Conservation (phyloP, 2,329 filamentous ascomycete genomes). For the Rhynchosporium graminicola region DNA sequence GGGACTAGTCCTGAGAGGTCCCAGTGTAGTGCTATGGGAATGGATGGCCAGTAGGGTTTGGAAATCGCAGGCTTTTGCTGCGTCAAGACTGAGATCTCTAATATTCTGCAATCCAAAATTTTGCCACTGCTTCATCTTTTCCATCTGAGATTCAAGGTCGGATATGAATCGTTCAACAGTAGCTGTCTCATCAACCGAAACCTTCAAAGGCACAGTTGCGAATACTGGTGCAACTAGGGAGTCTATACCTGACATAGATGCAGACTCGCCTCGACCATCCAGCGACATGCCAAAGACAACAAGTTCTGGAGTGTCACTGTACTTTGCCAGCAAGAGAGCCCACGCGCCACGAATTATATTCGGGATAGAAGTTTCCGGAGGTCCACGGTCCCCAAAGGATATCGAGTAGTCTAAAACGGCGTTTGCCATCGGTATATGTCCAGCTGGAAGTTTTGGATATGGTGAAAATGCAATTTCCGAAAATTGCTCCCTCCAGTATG, state of each 20-base stretch:
- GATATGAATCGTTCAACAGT: slow-evolving; percentile 46
- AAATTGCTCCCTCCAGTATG: slow-evolving; percentile 1
- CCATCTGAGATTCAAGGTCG: slow-evolving; percentile 47
- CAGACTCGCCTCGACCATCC: slow-evolving; percentile 43
- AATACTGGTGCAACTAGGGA: slow-evolving; percentile 40
- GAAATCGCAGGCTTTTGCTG: slow-evolving; percentile 44
- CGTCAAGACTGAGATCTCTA: slow-evolving; percentile 37
- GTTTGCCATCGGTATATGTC: slow-evolving; percentile 1
- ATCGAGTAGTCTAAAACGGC: neutral
- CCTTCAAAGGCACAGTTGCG: slow-evolving; percentile 46
- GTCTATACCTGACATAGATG: slow-evolving; percentile 42
- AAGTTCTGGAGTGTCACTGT: slow-evolving; percentile 7
- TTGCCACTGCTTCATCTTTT: slow-evolving; percentile 46
- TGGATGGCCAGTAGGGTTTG: slow-evolving; percentile 45
- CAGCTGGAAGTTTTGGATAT: slow-evolving; percentile 8
- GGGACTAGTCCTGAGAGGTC: neutral
- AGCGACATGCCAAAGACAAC: slow-evolving; percentile 45
- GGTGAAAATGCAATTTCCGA: neutral
- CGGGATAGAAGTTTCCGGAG: neutral
- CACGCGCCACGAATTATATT: slow-evolving; percentile 14
- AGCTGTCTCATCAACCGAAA: slow-evolving; percentile 39
- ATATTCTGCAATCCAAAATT: slow-evolving; percentile 42
- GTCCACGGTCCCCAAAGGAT: neutral
- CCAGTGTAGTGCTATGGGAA: neutral
- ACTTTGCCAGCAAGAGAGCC: slow-evolving; percentile 9